A percentile compares a stretch with the other conserved stretches of the same genome.
Evolutionary conservation across 2,329 filamentous ascomycete species (phyloP).

Genomic region (Colletotrichum spaethianum): DNA sequence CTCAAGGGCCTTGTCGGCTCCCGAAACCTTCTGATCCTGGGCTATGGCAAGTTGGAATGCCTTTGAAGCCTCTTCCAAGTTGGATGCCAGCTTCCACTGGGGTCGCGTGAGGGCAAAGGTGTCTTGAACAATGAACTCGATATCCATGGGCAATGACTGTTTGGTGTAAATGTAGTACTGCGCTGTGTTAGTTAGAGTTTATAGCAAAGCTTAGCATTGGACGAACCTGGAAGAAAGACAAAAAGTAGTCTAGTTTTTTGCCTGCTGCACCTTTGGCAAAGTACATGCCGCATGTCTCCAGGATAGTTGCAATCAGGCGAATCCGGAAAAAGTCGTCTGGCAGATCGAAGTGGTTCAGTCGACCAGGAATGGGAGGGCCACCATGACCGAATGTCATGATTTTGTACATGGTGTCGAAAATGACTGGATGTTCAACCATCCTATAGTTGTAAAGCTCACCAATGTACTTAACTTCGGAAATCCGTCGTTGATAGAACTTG

Average conservation of each 20-base stretch:
- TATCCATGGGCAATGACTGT: constrained; percentile 91
- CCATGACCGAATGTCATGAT: constrained; percentile 93
- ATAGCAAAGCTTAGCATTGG: background rate
- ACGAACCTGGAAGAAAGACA: constrained; percentile 88
- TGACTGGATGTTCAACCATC: constrained; percentile 93
- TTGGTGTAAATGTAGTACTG: constrained; percentile 96
- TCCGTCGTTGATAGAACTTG: constrained; percentile 93
- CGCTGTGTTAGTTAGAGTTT: constrained; percentile 35
- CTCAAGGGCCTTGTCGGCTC: constrained; percentile 78
- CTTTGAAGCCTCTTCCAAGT: constrained; percentile 85
- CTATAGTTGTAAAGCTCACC: constrained; percentile 98
- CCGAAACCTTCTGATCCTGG: constrained; percentile 87
- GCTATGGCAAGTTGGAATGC: constrained; percentile 90
- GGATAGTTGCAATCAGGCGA: constrained; percentile 86
- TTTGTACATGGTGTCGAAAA: constrained; percentile 96
- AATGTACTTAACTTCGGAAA: constrained; percentile 96
- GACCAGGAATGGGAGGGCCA: constrained; percentile 86
- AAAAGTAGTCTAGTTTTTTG: constrained; percentile 98
- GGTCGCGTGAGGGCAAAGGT: constrained; percentile 88
- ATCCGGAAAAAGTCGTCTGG: constrained; percentile 98
- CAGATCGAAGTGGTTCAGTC: constrained; percentile 83
- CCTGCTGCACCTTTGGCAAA: constrained; percentile 94
- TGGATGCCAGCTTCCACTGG: constrained; percentile 90
- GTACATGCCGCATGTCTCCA: constrained; percentile 96
- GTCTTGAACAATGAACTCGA: constrained; percentile 96